Conservation (phyloP, 805 yeast species). For the Candida multigemmis region DNA sequence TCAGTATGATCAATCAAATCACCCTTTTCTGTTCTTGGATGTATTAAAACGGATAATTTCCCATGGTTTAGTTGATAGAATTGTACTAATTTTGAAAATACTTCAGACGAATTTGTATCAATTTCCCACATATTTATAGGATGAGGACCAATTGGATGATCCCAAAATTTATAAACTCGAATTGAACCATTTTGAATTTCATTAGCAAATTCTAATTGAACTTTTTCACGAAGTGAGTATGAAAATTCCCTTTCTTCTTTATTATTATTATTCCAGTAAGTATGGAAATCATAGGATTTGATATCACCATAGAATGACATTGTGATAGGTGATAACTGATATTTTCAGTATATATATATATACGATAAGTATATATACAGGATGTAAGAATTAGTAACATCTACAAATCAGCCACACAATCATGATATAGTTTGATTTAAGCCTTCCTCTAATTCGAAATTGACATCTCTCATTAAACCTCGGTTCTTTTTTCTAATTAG, state of each 20-base stretch:
- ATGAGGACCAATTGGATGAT: slow-evolving; percentile 48
- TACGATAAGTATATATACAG: neutral
- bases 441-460: neutral
- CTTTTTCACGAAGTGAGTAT: slow-evolving; percentile 25
- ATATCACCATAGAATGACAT: slow-evolving; percentile 11
- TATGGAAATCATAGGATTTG: slow-evolving; percentile 45
- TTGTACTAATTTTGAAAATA: slow-evolving; percentile 36
- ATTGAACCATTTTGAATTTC: slow-evolving; percentile 34
- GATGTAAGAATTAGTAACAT: neutral
- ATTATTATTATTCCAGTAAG: slow-evolving; percentile 36
- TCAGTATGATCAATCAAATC: slow-evolving; percentile 41
- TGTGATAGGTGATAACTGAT: slow-evolving; percentile 1
- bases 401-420: neutral
- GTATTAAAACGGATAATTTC: slow-evolving; percentile 42
- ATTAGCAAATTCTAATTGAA: slow-evolving; percentile 29
- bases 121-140: slow-evolving; percentile 51
- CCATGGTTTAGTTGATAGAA: slow-evolving; percentile 49
- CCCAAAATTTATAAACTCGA: slow-evolving; percentile 37
- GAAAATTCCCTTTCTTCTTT: slow-evolving; percentile 25
- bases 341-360: neutral
- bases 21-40: slow-evolving; percentile 37
- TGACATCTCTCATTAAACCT: neutral
- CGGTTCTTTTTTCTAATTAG: neutral
- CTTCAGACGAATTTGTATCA: slow-evolving; percentile 39
- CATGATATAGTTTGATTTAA: too few relatives aligned